These are phyloP conservation scores for Vaccinium myrtillus DNA, from an alignment of 148 eudicot genomes.

Conservation along the genomic window DNA sequence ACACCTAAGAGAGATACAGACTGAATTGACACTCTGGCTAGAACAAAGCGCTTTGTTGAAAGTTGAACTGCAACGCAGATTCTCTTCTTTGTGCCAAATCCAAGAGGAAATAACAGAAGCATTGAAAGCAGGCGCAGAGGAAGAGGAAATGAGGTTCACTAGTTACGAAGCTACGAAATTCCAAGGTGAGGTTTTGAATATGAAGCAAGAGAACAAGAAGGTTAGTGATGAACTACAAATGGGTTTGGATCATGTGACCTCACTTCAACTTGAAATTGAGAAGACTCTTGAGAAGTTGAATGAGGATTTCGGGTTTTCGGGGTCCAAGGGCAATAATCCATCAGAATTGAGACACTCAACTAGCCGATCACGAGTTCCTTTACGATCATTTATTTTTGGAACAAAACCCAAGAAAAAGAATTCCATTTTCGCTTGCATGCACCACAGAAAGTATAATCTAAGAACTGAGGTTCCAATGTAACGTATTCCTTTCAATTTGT, in stretches of 20 bases:
- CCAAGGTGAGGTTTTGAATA: slow-evolving; percentile 84
- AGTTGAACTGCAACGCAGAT: slow-evolving; percentile 65
- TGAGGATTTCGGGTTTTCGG: slow-evolving; percentile 53
- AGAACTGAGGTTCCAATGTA: slow-evolving; percentile 14
- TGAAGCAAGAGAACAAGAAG: slow-evolving; percentile 92
- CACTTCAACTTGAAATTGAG: slow-evolving; percentile 62
- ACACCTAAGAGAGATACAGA: slow-evolving; percentile 73
- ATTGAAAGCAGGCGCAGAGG: slow-evolving; percentile 57
- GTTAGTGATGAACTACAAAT: slow-evolving; percentile 79
- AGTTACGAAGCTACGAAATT: slow-evolving; percentile 87
- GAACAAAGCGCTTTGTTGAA: slow-evolving; percentile 58
- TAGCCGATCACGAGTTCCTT: slow-evolving; percentile 47
- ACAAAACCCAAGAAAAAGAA: slow-evolving; percentile 56
- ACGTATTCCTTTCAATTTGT: neutral
- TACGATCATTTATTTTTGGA: slow-evolving; percentile 83
- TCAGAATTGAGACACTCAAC: slow-evolving; percentile 21
- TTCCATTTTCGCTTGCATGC: slow-evolving; percentile 63
- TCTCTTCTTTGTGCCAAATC: slow-evolving; percentile 54
- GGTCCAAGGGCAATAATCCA: slow-evolving; percentile 28
- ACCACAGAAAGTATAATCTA: slow-evolving; percentile 22
- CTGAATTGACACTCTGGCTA: slow-evolving; percentile 67
- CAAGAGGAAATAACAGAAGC: slow-evolving; percentile 69
- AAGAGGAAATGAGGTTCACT: slow-evolving; percentile 82
- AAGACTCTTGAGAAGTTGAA: slow-evolving; percentile 50
- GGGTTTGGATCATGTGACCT: slow-evolving; percentile 63